These are phyloP conservation scores for Pinus taeda DNA, from an alignment of 75 land plant species.

Conservation along the genomic window DNA sequence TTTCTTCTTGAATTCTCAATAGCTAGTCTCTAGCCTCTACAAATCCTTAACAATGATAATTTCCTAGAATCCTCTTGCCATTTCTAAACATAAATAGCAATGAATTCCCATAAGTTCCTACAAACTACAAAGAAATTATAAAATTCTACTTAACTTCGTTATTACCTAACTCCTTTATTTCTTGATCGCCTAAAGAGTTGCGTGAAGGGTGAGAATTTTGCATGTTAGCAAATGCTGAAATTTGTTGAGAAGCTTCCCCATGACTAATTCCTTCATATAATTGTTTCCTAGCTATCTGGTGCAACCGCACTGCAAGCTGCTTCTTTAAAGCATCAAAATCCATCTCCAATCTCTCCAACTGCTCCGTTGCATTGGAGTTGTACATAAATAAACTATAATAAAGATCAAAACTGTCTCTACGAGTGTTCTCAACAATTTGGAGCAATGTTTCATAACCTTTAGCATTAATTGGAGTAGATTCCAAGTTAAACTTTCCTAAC, in stretches of 20 bases:
- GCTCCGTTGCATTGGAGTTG: conserved; percentile 78
- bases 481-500: conserved; percentile 50
- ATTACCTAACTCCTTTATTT: too few species aligned
- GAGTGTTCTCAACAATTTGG: conserved; percentile 68
- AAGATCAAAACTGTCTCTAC: conserved; percentile 85
- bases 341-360: conserved; percentile 66
- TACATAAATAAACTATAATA: conserved; percentile 94
- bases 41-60: too few species aligned
- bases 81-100: too few species aligned
- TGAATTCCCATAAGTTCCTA: too few species aligned
- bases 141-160: too few species aligned
- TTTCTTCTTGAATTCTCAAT: too few species aligned
- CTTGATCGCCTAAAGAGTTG: too few species aligned
- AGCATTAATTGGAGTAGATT: conserved; percentile 74
- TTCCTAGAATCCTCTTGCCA: too few species aligned
- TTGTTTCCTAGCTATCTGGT: conserved; percentile 55
- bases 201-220: not conserved
- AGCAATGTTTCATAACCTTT: conserved; percentile 85
- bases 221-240: not conserved
- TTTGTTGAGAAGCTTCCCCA: not conserved
- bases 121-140: too few species aligned
- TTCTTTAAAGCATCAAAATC: conserved; percentile 71
- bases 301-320: conserved; percentile 61
- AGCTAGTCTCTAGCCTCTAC: too few species aligned
- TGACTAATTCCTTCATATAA: conserved; percentile 23